A percentile compares a stretch with the other conserved stretches of the same genome.
These are phyloP conservation scores for Lepidium didymum DNA, from an alignment of 345 rosid species.

Conservation along the genomic window DNA sequence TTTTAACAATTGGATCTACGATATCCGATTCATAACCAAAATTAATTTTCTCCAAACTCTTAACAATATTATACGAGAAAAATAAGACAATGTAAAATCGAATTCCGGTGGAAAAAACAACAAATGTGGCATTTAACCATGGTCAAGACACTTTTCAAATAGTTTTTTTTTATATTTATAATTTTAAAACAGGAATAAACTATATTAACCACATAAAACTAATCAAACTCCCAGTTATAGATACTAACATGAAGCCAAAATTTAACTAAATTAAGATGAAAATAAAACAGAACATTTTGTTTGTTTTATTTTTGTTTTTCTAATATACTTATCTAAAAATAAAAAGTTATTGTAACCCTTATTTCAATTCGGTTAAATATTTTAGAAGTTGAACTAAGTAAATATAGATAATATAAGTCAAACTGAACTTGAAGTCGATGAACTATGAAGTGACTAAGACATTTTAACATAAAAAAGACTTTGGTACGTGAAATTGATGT, in stretches of 20 bases:
- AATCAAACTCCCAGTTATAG: neutral
- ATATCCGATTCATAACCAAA: too few species aligned
- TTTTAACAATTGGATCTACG: neutral
- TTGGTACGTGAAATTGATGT: slow-evolving; percentile 17
- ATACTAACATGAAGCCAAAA: neutral
- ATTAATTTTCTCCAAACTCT: rapidly evolving
- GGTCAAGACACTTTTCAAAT: too few species aligned
- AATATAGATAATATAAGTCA: neutral
- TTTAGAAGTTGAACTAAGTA: neutral
- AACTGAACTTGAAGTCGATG: slow-evolving; percentile 1
- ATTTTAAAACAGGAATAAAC: neutral
- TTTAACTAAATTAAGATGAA: neutral
- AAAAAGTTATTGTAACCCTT: too few species aligned
- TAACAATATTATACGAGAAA: too few species aligned
- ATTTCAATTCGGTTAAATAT: neutral
- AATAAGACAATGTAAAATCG: too few species aligned
- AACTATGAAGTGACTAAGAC: slow-evolving; percentile 17
- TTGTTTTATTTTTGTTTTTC: neutral
- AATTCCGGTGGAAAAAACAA: too few species aligned
- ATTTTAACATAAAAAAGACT: slow-evolving; percentile 13
- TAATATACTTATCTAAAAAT: neutral
- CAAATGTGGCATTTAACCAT: too few species aligned
- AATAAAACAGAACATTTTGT: neutral
- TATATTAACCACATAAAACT: neutral
- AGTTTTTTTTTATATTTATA: neutral